A percentile compares a stretch with the other conserved stretches of the same genome.
Conservation (phyloP, 2,329 filamentous ascomycete genomes). For the Macrophomina tecta region DNA sequence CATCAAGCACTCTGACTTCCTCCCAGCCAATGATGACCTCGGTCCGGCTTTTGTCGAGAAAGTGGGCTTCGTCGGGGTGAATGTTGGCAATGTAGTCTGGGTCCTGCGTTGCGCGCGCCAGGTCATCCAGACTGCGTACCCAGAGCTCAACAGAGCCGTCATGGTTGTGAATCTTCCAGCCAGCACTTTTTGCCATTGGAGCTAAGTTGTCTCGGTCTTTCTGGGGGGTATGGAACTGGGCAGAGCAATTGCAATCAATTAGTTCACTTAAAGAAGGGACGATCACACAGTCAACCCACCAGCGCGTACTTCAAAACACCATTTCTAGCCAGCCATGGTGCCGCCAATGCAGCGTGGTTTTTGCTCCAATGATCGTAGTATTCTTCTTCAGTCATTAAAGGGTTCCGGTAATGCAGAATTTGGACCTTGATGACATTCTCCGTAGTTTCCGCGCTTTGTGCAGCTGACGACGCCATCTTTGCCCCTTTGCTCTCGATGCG, state of each 20-base stretch:
- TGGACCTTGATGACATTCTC: slow-evolving; percentile 12
- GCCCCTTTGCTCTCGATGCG: background rate
- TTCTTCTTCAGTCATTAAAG: background rate
- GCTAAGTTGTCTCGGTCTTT: background rate
- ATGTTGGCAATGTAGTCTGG: slow-evolving; percentile 12
- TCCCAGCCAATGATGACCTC: background rate
- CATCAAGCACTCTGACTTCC: slow-evolving; percentile 10
- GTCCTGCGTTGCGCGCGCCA: background rate
- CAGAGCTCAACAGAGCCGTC: slow-evolving; percentile 1
- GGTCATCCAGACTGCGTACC: slow-evolving; percentile 5
- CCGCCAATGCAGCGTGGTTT: background rate
- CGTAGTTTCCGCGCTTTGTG: background rate
- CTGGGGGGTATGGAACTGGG: slow-evolving; percentile 3
- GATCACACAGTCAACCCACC: background rate
- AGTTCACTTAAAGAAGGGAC: background rate
- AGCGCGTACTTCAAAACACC: slow-evolving; percentile 5
- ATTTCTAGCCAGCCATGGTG: slow-evolving; percentile 6
- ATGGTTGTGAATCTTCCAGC: slow-evolving; percentile 1
- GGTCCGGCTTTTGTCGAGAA: background rate
- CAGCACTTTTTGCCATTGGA: background rate
- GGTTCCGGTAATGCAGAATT: background rate
- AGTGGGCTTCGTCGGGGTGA: background rate
- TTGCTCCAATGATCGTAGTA: slow-evolving; percentile 9
- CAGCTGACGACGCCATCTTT: background rate
- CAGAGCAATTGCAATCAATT: background rate